These are phyloP conservation scores for Stachybotrys chlorohalonatus DNA, from an alignment of 2,329 filamentous ascomycete species.

Conservation along the genomic window DNA sequence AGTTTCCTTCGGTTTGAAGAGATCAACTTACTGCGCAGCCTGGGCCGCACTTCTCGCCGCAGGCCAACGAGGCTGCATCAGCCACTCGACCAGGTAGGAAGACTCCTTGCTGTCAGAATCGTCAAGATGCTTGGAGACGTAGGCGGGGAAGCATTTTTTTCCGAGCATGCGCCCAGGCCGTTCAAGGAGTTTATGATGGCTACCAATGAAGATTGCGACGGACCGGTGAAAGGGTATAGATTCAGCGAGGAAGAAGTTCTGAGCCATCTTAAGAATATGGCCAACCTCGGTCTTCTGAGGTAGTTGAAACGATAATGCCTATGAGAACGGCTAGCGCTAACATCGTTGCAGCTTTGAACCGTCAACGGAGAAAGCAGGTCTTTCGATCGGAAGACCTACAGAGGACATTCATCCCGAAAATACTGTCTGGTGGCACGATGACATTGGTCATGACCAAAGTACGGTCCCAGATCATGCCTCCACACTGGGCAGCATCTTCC, in stretches of 20 bases:
- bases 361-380: neutral
- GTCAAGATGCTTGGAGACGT: constrained; percentile 12
- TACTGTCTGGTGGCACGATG: constrained; percentile 2
- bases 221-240: constrained; percentile 10
- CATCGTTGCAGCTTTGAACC: neutral
- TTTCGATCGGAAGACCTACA: neutral
- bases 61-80: neutral
- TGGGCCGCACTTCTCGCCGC: constrained; percentile 6
- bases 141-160: constrained; percentile 7
- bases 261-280: constrained; percentile 2
- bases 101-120: constrained; percentile 12
- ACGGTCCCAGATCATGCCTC: neutral
- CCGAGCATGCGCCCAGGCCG: constrained; percentile 5
- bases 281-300: constrained; percentile 5
- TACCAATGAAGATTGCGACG: constrained; percentile 12
- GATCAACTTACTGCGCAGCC: constrained; percentile 3
- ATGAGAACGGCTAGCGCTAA: neutral
- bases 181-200: constrained; percentile 11
- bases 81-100: constrained; percentile 1
- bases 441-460: constrained; percentile 3
- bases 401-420: constrained; percentile 11
- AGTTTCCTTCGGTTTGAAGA: neutral
- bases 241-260: constrained; percentile 12
- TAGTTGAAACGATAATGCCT: constrained; percentile 1
- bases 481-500: constrained; percentile 10